A percentile compares a stretch with the other conserved stretches of the same genome.
phyloP scores from a whole-genome alignment of 257 asterid genomes.

The Asclepias syriaca region DNA sequence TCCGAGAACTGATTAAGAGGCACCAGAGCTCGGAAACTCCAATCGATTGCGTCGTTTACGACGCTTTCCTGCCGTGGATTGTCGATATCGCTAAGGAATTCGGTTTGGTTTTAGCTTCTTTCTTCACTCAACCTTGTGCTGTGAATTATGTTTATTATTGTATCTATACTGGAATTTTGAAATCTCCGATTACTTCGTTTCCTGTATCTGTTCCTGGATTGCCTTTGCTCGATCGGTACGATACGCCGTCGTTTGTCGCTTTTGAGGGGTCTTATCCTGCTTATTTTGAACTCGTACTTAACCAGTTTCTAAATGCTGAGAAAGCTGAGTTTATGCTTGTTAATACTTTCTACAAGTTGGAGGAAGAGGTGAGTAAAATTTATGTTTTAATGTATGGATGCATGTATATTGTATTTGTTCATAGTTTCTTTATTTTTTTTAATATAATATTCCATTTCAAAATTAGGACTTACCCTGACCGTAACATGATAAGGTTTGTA shows the following conservation, averaged over 20 bases:
- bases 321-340: constrained; percentile 70
- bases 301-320: constrained; percentile 49
- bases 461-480: too few relatives aligned
- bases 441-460: too few relatives aligned
- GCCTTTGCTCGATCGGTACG: constrained; percentile 47
- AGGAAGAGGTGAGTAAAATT: constrained; percentile 33
- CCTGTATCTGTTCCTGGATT: constrained; percentile 59
- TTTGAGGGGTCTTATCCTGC: constrained; percentile 61
- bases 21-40: constrained; percentile 23
- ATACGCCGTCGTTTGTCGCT: constrained; percentile 62
- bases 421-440: too few relatives aligned
- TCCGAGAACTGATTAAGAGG: constrained; percentile 33
- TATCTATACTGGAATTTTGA: constrained; percentile 40
- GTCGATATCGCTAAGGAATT: constrained; percentile 44
- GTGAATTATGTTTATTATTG: constrained; percentile 59
- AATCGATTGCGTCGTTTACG: constrained; percentile 56
- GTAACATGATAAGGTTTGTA: too few relatives aligned
- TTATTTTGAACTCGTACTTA: constrained; percentile 50
- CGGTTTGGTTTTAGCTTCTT: constrained; percentile 38
- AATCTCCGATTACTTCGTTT: constrained; percentile 38
- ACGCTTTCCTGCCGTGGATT: constrained; percentile 71
- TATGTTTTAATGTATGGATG: too few relatives aligned
- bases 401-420: too few relatives aligned
- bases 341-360: constrained; percentile 61
- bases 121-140: constrained; percentile 71